Evolutionary conservation across 345 rosid genomes (phyloP), one percentile per base, ranked within the genome.

Genomic region (Heritiera fomes): DNA sequence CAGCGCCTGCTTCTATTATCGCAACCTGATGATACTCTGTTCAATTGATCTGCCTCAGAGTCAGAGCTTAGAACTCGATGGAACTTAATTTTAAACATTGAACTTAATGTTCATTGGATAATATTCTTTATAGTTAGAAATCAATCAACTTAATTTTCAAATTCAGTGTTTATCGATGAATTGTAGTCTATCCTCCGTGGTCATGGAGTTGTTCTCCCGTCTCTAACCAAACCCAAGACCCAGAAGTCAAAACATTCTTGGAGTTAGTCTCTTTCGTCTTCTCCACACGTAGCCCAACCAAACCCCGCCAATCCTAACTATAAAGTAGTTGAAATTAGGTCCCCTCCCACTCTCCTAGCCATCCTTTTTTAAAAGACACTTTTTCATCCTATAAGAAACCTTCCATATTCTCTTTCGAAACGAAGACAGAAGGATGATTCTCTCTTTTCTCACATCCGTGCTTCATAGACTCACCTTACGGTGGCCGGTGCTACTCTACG

Each of bases 401-500:
- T 73, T 38, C 63, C 32, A 53, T 38, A 73, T 38, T 41, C 71
- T 67, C 50, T 67, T 67, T 67, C 28, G 6, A 66, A 66, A 18
- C 13, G 46, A 15, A 7, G 11, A 7, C 13, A 28, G 13, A 4
- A 79, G 5, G 9, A 84, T 84, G 88, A 62, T 80, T 20, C 70
- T 81, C 76, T 14, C 41, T 61, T 79, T 62, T 83, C 46, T 84
- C 32, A 41, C 81, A 15, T 80, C 88, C 69, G 77, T 85, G 5
- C 80, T 85, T 83, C 86, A 70, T 53, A 81, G 84, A 20, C 53
- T 90, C 87, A 30, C 85, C 17, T 74, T 83, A 43, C 85, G 92
- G 74, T 81, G 90, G 86, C 97, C 97, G 4, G 71, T 89, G 14
- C 80, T 93, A 41, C 81, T 93, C 63, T 91, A 91, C 80, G 97